phyloP scores from a whole-genome alignment of 495 filamentous ascomycete genomes.

The Poronia punctata region DNA sequence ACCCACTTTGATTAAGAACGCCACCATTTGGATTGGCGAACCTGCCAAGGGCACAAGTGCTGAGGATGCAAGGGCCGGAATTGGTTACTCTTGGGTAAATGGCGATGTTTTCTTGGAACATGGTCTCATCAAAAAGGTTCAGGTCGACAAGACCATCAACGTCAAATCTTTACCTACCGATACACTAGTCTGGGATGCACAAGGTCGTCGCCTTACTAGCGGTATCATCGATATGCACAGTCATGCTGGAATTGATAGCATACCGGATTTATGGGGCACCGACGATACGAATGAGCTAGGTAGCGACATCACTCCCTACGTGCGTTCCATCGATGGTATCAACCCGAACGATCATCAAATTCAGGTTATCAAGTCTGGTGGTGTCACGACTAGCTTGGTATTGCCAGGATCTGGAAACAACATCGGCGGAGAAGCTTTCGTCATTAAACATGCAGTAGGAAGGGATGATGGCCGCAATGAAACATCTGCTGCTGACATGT shows the following conservation, averaged over 20 bases:
- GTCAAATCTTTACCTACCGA: conserved; percentile 23
- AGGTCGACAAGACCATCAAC: conserved; percentile 31
- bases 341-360: conserved; percentile 45
- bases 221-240: conserved; percentile 65
- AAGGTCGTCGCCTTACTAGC: conserved; percentile 52
- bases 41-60: conserved; percentile 32
- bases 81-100: conserved; percentile 35
- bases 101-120: conserved; percentile 43
- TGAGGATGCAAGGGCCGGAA: conserved; percentile 37
- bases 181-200: conserved; percentile 41
- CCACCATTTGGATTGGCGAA: conserved; percentile 48
- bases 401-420: conserved; percentile 59
- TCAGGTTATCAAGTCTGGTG: conserved; percentile 57
- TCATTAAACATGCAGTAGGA: conserved; percentile 54
- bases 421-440: conserved; percentile 59
- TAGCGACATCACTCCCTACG: conserved; percentile 48
- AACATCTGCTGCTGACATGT: conserved; percentile 39
- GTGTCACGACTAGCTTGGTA: conserved; percentile 60
- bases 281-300: conserved; percentile 48
- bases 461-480: conserved; percentile 43
- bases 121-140: conserved; percentile 39
- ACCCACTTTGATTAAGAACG: conserved; percentile 46
- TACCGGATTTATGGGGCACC: conserved; percentile 35
- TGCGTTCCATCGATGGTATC: conserved; percentile 51
- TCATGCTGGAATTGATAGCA: conserved; percentile 43